Evolutionary conservation across 306 rosid genomes (phyloP), one percentile per base, ranked within the genome.

Genomic region (Dryas alaskensis): DNA sequence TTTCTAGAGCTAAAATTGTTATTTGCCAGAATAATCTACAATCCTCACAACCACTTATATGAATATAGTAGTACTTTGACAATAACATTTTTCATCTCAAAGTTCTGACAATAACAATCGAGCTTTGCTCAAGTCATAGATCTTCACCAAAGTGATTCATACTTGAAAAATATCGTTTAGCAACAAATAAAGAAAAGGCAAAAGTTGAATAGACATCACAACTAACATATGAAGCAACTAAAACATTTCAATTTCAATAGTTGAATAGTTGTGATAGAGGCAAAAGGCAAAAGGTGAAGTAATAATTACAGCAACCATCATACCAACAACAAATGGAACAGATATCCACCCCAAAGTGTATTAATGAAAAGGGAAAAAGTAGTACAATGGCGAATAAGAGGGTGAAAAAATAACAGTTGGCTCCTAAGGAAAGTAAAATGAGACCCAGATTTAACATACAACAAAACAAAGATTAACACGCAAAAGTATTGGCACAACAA

Each of bases 241-340:
- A 47, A 17, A 76, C 75, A 74, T 81, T 69, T 80, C 73, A 78
- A 61, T 82, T 76, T 73, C 82, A 66, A 57, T 70, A n/a, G 65
- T 37, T 22, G 3, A 60, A 37, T 54, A 61, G 80, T 46, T 62
- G 51, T 31, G 55, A 69, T 40, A n/a, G 59, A 66, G 55, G 73
- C 73, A 53, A 76, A 44, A n/a, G 73, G 45, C 39, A 65, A 75
- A 73, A 25, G 78, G 58, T 6, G 31, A 73, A 17, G 63, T 74
- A 44, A 74, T 80, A 80, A 80, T 80, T 80, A 74, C 83, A 80
- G 67, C 72, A 74, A 68, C 78, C 64, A 62, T 39, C 22, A 66
- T 19, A 76, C 57, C 74, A 57, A 57, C 67, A 73, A 60, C 72
- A 59, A 67, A 59, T 60, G 74, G 48, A 73, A 67, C 67, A 53